These are phyloP conservation scores for Williopsis jadinii DNA, from an alignment of 1,139 yeast species.

Conservation along the genomic window DNA sequence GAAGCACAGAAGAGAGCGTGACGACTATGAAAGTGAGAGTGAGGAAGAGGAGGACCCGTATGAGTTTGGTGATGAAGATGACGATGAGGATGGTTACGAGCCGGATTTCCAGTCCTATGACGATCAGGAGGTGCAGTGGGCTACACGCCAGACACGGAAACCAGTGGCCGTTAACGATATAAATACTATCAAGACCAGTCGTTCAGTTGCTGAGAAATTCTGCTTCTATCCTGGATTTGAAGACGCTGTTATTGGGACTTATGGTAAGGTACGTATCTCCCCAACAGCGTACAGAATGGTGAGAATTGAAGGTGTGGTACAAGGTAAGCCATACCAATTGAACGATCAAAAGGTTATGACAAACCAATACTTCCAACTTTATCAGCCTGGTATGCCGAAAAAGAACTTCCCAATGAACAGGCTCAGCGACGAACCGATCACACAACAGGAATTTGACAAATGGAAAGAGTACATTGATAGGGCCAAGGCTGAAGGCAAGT, in stretches of 20 bases:
- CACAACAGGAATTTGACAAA: conserved; percentile 62
- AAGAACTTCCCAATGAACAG: conserved; percentile 69
- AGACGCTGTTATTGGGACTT: conserved; percentile 62
- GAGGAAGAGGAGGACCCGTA: conserved; percentile 28
- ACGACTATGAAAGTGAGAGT: conserved; percentile 32
- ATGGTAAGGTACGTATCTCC: conserved; percentile 72
- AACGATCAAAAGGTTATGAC: conserved; percentile 40
- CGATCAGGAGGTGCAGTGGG: conserved; percentile 31
- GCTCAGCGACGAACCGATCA: conserved; percentile 70
- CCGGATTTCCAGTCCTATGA: conserved; percentile 19
- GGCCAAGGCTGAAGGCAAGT: conserved; percentile 39
- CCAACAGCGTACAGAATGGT: conserved; percentile 78
- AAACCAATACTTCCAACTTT: conserved; percentile 50
- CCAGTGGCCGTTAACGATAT: conserved; percentile 48
- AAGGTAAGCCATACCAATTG: conserved; percentile 51
- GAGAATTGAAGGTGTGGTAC: conserved; percentile 58
- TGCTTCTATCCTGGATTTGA: conserved; percentile 81
- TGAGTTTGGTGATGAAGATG: conserved; percentile 36
- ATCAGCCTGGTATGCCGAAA: conserved; percentile 49
- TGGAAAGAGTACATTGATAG: conserved; percentile 57
- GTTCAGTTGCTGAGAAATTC: conserved; percentile 65
- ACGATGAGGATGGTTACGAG: conserved; percentile 31
- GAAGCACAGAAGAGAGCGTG: conserved; percentile 36
- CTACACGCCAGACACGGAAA: conserved; percentile 33
- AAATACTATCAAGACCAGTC: conserved; percentile 68